These are phyloP conservation scores for Macrophomina phaseolina DNA, from an alignment of 2,329 filamentous ascomycete species.

Conservation along the genomic window DNA sequence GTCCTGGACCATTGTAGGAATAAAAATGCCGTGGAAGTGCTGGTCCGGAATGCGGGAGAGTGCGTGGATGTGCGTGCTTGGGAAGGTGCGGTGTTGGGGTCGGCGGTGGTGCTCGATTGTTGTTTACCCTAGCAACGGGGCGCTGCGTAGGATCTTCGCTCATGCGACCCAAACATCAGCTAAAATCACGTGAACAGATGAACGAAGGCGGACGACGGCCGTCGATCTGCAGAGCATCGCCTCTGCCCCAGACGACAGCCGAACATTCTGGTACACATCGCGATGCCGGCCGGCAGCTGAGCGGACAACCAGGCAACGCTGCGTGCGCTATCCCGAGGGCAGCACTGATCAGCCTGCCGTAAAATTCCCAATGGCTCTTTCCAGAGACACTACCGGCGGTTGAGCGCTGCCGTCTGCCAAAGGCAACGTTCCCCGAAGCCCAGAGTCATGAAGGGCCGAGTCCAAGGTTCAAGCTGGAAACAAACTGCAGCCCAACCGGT, in stretches of 20 bases:
- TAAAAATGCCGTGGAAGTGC: constrained; percentile 22
- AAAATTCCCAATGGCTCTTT: neutral
- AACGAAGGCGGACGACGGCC: neutral
- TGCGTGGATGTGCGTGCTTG: constrained; percentile 25
- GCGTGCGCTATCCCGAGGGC: neutral
- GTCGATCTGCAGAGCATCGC: constrained; percentile 4
- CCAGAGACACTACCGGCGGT: neutral
- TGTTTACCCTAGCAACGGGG: constrained; percentile 14
- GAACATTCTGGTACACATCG: constrained; percentile 5
- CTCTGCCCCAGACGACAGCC: neutral
- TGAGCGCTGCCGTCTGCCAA: neutral
- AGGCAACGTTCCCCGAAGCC: neutral
- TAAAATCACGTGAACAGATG: neutral
- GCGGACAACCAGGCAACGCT: neutral
- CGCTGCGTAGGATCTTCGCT: no score
- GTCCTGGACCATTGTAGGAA: constrained; percentile 45
- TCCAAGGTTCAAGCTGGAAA: constrained; percentile 10
- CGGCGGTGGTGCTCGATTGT: neutral
- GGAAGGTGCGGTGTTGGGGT: constrained; percentile 9
- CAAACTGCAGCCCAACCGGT: constrained; percentile 16
- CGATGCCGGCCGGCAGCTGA: neutral
- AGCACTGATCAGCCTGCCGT: neutral
- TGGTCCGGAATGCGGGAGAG: neutral
- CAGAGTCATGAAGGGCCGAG: neutral
- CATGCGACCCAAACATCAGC: no score